phyloP scores from a whole-genome alignment of 1,139 yeast species.

The Yamadazyma diospyri region DNA sequence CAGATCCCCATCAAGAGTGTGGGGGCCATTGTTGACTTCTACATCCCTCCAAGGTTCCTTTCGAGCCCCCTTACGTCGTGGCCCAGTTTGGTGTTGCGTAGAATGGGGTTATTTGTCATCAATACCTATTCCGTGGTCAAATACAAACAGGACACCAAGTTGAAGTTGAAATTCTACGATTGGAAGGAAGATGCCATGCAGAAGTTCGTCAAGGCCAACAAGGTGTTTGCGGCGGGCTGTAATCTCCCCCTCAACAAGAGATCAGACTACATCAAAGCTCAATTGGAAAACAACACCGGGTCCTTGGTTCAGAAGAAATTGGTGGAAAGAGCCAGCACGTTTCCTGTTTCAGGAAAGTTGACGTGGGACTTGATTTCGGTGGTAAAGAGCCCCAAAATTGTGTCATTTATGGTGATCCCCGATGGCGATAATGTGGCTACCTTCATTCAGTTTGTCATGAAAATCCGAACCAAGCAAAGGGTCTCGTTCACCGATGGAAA shows the following conservation, averaged over 20 bases:
- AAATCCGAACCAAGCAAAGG: slow-evolving; percentile 70
- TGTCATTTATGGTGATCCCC: slow-evolving; percentile 58
- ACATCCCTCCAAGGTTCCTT: slow-evolving; percentile 37
- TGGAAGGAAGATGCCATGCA: slow-evolving; percentile 48
- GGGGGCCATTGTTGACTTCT: slow-evolving; percentile 44
- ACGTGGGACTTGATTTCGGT: slow-evolving; percentile 77
- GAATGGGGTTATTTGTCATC: slow-evolving; percentile 40
- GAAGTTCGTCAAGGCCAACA: slow-evolving; percentile 38
- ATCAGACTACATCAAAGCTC: slow-evolving; percentile 25
- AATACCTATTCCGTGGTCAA: slow-evolving; percentile 43
- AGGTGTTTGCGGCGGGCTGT: slow-evolving; percentile 43
- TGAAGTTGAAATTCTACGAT: slow-evolving; percentile 34
- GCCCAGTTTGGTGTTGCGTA: slow-evolving; percentile 36
- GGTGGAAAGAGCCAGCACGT: slow-evolving; percentile 25
- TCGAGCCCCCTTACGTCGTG: slow-evolving; percentile 33
- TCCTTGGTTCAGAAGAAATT: slow-evolving; percentile 31
- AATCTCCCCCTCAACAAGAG: slow-evolving; percentile 26
- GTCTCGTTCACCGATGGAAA: slow-evolving; percentile 48
- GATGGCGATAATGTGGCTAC: slow-evolving; percentile 67
- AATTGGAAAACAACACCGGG: slow-evolving; percentile 34
- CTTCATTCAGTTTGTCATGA: slow-evolving; percentile 72
- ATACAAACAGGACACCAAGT: slow-evolving; percentile 39
- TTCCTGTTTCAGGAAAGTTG: slow-evolving; percentile 59
- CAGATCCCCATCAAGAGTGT: slow-evolving; percentile 39
- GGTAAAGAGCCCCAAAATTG: slow-evolving; percentile 67